Evolutionary conservation across 179 eudicot species (phyloP), one percentile per base, ranked within the genome.

Genomic region (Beta lomatogona): DNA sequence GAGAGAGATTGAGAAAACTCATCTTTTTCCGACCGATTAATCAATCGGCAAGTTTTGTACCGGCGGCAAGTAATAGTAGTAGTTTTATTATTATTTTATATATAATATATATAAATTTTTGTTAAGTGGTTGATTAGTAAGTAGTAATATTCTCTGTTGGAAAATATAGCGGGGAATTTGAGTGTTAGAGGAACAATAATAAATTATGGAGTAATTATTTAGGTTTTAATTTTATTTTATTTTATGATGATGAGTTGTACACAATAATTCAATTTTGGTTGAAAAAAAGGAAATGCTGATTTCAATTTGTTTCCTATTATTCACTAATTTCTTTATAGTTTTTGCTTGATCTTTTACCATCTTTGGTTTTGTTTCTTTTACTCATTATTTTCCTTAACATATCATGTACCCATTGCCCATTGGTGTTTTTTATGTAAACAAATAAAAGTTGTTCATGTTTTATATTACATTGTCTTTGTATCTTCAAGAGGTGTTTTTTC

Each of bases 41-140:
- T 71, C 67, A 14, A 61, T 76, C 70, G 91, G 88, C 91, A 84
- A 90, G 79, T 92, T 89, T 92, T 93, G 94, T 83, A 85, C 76
- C 81, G 82, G 82, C 82, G 89, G 81, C 80, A 13, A 67, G 18
- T 81, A 66, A 36, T 46, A 82, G 48, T 48, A 48, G 53, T 48
- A 60, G 25, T 74, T 80, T 48, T 16, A 48, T 46, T 19, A 9
- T 44, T 66, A 41, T 22, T 50, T 41, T 19, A 31, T 15, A 9
- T 11, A 13, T 50, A 41, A 21, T 66, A 48, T 48, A 6, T 48
- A 6, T 48, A 48, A 19, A 25, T 71, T 50, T 7, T 25, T 22
- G 41, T 50, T 46, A 71, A 31, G 11, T 55, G 18, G 3, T 53
- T 9, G 2, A 4, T 41, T 58, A 25, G 10, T 69, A 36, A 71